A percentile compares a stretch with the other conserved stretches of the same genome.
Conservation (phyloP, 73 alveolate species). For the Paramecium caudatum region DNA sequence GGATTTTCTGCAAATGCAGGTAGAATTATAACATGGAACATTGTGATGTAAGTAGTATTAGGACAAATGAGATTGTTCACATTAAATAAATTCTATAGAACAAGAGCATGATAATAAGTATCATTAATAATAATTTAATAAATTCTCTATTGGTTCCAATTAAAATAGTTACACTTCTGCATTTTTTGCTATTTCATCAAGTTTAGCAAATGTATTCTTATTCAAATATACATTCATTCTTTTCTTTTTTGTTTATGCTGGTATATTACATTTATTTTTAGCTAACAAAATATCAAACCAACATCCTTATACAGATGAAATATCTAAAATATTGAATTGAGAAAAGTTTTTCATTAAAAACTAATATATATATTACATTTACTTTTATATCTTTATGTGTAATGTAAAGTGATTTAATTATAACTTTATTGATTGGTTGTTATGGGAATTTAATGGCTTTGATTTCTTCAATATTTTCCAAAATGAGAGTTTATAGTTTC, state of each 20-base stretch:
- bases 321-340: neutral
- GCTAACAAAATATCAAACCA: conserved; percentile 20
- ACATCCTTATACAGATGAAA: neutral
- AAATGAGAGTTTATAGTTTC: neutral
- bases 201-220: neutral
- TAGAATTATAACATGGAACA: conserved; percentile 82
- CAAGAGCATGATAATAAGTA: neutral
- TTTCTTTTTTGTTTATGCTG: neutral
- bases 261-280: neutral
- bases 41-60: conserved; percentile 80
- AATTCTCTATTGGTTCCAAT: neutral
- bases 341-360: neutral
- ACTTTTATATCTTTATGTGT: conserved; percentile 13
- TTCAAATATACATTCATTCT: neutral
- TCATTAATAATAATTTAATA: conserved; percentile 31
- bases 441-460: conserved; percentile 21
- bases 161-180: neutral
- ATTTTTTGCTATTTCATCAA: neutral
- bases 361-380: neutral
- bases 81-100: neutral
- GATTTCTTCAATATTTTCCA: neutral
- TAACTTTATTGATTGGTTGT: neutral
- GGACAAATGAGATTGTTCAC: conserved; percentile 76
- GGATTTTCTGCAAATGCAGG: conserved; percentile 84
- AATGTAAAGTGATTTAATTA: neutral